phyloP scores from a whole-genome alignment of 352 stramenopile genomes.

The Globisporangium paddicum region DNA sequence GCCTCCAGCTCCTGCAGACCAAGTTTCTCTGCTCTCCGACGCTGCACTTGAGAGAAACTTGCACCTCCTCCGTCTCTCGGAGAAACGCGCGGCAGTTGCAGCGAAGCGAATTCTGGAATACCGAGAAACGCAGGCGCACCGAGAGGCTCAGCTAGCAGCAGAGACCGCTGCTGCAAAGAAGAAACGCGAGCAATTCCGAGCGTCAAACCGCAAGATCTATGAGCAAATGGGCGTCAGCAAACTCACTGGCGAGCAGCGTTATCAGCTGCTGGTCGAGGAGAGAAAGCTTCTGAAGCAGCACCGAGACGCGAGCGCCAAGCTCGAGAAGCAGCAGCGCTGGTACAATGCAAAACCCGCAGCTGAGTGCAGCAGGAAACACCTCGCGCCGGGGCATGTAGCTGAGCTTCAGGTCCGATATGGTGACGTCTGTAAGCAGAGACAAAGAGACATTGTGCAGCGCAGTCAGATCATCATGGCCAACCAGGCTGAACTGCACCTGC shows the following conservation, averaged over 20 bases:
- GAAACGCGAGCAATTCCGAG: constrained; percentile 24
- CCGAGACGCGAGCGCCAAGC: constrained; percentile 8
- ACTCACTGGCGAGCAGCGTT: constrained; percentile 30
- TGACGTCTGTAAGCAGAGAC: not conserved
- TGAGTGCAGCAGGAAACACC: not conserved
- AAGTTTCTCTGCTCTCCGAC: not conserved
- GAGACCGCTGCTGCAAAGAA: constrained; percentile 14
- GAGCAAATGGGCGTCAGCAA: constrained; percentile 35
- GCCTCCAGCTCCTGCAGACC: not conserved
- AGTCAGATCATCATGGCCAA: constrained; percentile 6
- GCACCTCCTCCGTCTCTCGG: constrained; percentile 7
- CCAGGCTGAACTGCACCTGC: constrained; percentile 18
- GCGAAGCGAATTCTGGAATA: constrained; percentile 9
- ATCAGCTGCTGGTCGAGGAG: constrained; percentile 19
- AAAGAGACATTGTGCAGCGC: not conserved
- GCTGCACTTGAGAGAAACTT: too few relatives aligned
- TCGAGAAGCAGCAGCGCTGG: constrained; percentile 30
- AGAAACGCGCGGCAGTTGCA: constrained; percentile 3
- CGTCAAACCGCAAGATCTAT: constrained; percentile 32
- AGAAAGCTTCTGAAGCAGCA: constrained; percentile 16
- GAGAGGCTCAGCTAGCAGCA: constrained; percentile 9
- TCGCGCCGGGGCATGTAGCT: constrained; percentile 14
- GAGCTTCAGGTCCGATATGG: constrained; percentile 12
- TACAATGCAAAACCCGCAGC: constrained; percentile 24
- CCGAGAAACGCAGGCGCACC: not conserved